Evolutionary conservation across 257 asterid genomes (phyloP), one percentile per base, ranked within the genome.

Genomic region (Solanum appendiculatum): DNA sequence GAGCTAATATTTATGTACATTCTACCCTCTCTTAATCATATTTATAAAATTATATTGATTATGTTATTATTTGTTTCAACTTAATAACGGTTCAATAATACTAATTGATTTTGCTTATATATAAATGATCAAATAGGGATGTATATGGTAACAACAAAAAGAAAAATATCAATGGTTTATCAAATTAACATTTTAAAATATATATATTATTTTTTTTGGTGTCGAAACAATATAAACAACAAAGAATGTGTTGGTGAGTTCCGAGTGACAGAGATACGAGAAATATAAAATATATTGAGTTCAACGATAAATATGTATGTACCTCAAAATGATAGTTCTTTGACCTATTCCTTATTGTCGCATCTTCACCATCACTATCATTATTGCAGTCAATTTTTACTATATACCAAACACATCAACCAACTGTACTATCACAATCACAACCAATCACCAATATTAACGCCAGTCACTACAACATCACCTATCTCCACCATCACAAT

Each of bases 371-470:
- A 20, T 54, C 25, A 56, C 64, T 56, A 56, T 34, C 2, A 34
- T 34, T 4, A 34, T 20, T 20, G 18, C 64, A 20, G 2, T n/a
- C 64, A 56, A 20, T 56, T 54, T 25, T 18, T 56, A 56, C 7
- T 20, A 56, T 11, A 56, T 56, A 34, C 4, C 36, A 34, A 34
- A 2, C 4, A n/a, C 4, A 56, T 56, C 25, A 56, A 56, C 11
- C 5, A 54, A 1, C 12, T 20, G 18, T 4, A 54, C 5, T 5
- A 54, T 54, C 1, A 54, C 4, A 54, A 54, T 54, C 20, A 54
- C 2, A 18, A 20, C 0, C 11, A 2, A 54, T 0, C 1, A 20
- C 0, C 18, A 54, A 6, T 6, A 18, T 54, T 0, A 54, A 34
- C 36, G 36, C 4, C 4, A 34, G 36, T 34, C 36, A 34, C 36